These are phyloP conservation scores for Suhomyces vadensis DNA, from an alignment of 805 yeast species.

Conservation along the genomic window DNA sequence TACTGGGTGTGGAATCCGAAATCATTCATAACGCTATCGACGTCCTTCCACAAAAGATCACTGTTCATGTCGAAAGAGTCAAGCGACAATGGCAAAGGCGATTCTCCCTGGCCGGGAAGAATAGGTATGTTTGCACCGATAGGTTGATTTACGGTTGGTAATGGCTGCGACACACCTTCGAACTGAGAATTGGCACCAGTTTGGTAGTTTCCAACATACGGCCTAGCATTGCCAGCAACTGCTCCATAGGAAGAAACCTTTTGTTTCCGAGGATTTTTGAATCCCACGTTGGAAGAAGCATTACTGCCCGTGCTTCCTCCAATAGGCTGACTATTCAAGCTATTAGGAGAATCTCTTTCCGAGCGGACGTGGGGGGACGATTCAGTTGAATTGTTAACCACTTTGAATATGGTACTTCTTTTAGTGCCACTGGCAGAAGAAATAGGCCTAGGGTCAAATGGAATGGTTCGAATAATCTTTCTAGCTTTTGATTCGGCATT, in stretches of 20 bases:
- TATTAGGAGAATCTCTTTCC: constrained; percentile 10
- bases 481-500: constrained; percentile 75
- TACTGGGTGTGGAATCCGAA: constrained; percentile 75
- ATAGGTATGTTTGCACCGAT: background rate
- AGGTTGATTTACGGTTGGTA: background rate
- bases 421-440: constrained; percentile 31
- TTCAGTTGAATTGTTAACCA: constrained; percentile 36
- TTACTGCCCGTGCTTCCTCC: background rate
- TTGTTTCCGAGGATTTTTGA: background rate
- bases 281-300: background rate
- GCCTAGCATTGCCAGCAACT: background rate
- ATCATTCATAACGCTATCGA: constrained; percentile 86
- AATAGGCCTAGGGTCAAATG: constrained; percentile 82
- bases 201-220: background rate
- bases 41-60: constrained; percentile 72
- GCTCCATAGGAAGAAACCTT: background rate
- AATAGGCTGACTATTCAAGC: background rate
- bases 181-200: background rate
- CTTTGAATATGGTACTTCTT: constrained; percentile 39
- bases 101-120: constrained; percentile 1
- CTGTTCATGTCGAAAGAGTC: constrained; percentile 50
- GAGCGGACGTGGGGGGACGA: constrained; percentile 28
- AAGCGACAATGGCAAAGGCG: constrained; percentile 14
- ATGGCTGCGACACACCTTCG: too few species aligned
- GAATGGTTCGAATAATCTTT: constrained; percentile 73